These are phyloP conservation scores for Tylopilus subfusipes DNA, from an alignment of 768 basidiomycete species.

Conservation along the genomic window DNA sequence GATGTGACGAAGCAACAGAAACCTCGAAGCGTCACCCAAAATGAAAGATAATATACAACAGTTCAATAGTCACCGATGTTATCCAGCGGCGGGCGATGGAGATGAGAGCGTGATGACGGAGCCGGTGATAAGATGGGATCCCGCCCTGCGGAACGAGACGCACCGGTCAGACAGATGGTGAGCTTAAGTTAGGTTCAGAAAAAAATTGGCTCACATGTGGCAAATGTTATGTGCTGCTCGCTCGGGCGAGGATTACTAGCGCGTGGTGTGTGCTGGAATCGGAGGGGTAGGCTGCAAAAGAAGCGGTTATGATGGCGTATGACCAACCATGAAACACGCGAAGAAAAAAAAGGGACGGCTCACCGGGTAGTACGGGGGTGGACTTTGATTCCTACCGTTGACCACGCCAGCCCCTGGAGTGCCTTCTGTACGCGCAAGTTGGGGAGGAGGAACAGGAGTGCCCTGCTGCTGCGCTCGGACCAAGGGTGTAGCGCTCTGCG, in stretches of 20 bases:
- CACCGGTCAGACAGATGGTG: background rate
- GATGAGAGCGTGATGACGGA: background rate
- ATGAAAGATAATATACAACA: background rate
- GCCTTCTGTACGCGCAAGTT: background rate
- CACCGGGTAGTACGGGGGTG: slow-evolving; percentile 27
- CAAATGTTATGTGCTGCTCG: background rate
- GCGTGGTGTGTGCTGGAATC: slow-evolving; percentile 1
- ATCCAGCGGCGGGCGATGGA: background rate
- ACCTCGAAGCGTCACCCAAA: background rate
- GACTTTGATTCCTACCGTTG: slow-evolving; percentile 9
- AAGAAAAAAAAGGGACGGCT: slow-evolving; percentile 1
- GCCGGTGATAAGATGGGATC: slow-evolving; percentile 13
- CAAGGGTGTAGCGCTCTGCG: background rate
- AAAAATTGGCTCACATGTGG: background rate
- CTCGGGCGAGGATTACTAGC: background rate
- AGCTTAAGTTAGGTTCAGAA: slow-evolving; percentile 1
- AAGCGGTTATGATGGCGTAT: background rate
- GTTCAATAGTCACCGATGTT: background rate
- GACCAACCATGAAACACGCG: too few species aligned
- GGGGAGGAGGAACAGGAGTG: background rate
- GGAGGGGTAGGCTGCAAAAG: slow-evolving; percentile 3
- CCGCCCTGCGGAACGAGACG: background rate
- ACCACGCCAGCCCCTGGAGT: background rate
- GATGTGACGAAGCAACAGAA: background rate
- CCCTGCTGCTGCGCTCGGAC: background rate